Conservation (phyloP, 768 basidiomycete genomes). For the Boletus bicolor region DNA sequence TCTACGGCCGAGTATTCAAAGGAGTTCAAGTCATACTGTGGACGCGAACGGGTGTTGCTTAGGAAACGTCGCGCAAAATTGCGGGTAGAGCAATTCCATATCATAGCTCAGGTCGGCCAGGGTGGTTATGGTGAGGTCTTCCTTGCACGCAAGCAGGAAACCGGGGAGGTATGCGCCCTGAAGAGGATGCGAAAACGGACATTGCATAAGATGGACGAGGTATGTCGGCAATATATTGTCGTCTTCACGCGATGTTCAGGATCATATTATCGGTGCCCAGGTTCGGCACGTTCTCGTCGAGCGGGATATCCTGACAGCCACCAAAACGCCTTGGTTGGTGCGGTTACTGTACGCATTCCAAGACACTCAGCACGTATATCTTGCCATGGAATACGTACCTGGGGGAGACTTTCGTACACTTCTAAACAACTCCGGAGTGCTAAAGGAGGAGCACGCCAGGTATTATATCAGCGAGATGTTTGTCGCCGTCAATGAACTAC, state of each 20-base stretch:
- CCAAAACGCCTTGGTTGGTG: conserved; percentile 97
- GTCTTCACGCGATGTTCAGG: neutral
- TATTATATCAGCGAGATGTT: conserved; percentile 99
- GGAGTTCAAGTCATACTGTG: conserved; percentile 92
- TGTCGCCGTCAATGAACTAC: conserved; percentile 86
- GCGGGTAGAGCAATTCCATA: conserved; percentile 92
- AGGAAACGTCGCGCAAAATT: conserved; percentile 91
- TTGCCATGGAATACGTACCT: conserved; percentile 99
- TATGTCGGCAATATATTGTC: conserved; percentile 28
- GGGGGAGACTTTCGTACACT: conserved; percentile 98
- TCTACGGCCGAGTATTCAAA: conserved; percentile 53
- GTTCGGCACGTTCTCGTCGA: conserved; percentile 98
- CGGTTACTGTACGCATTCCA: conserved; percentile 95
- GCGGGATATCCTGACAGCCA: conserved; percentile 95
- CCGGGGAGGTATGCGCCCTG: conserved; percentile 93
- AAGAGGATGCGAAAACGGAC: conserved; percentile 98
- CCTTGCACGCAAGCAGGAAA: conserved; percentile 91
- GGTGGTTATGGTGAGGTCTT: conserved; percentile 99
- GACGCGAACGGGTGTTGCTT: conserved; percentile 90
- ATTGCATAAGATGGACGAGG: conserved; percentile 98
- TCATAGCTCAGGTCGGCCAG: conserved; percentile 98
- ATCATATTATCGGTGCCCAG: conserved; percentile 36
- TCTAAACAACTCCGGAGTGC: conserved; percentile 94
- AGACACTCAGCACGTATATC: conserved; percentile 84
- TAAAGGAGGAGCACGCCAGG: conserved; percentile 94